Base-by-base conservation (phyloP, 208 protist genomes). In the Leishmania gerbilli region DNA sequence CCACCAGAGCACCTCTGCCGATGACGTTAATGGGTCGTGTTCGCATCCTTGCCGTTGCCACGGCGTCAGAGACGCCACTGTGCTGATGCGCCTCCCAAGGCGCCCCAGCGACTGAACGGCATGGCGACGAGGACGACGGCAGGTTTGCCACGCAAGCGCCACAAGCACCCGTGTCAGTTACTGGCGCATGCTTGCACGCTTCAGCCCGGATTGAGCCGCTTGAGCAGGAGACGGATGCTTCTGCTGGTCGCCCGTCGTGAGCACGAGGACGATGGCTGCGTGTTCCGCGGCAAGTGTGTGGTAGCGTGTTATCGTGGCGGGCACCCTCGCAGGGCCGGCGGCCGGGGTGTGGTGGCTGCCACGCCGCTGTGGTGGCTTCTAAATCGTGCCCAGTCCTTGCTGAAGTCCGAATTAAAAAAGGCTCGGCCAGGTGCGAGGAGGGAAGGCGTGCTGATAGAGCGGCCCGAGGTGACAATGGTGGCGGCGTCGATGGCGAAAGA, bases 371-470 rank as follows among this genome's bases (percentile, higher is more conserved):
- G 60, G 53, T 51, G 24, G 21, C 37, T 67, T 19, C 31, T 65
- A 9, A 51, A 47, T 68, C 53, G 40, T 21, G 7, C 21, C 17
- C 31, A 55, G 53, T 58, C 71, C 24, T 49, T 27, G 40, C 49
- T 72, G 49, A 45, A 1, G 71, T 15, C 31, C 21, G 51, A 71
- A 47, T 1, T 0, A 17, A 3, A 62, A 31, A 37, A 34, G 79
- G 72, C 55, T 82, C 79, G 0, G 34, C 72, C 6, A 74, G 58
- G 60, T 78, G 58, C 1, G 72, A 56, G 49, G 49, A 49, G 53
- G 42, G 11, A 15, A 34, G 15, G 37, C 34, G 40, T 53, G 45
- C 37, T n/a, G 68, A 58, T 34, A 68, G 15, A 68, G 55, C 49
- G 2, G 58, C 17, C 27, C 31, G 19, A 62, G 62, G 9, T 21